Evolutionary conservation across 1,139 yeast species (phyloP).

Genomic region (Lodderomyces metapsilosis): DNA sequence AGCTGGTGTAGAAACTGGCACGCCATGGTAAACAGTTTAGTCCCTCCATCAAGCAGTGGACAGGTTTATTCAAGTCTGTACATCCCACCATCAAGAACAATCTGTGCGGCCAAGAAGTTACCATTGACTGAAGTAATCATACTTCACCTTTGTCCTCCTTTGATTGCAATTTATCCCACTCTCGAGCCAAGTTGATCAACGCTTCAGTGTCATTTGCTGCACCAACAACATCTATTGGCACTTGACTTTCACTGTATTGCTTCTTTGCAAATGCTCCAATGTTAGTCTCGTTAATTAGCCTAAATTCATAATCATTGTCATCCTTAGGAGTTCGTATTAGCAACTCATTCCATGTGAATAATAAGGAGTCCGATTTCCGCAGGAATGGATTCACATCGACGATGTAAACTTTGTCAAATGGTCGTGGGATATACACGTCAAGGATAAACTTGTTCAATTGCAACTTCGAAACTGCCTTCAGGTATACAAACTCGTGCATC

Average conservation of each 20-base stretch:
- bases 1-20: too few species aligned
- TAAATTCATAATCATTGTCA: slow-evolving; percentile 29
- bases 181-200: slow-evolving; percentile 62
- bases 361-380: slow-evolving; percentile 68
- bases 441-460: slow-evolving; percentile 46
- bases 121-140: too few species aligned
- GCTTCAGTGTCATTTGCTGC: slow-evolving; percentile 67
- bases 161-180: slow-evolving; percentile 38
- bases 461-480: slow-evolving; percentile 31
- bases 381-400: slow-evolving; percentile 87
- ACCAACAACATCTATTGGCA: slow-evolving; percentile 86
- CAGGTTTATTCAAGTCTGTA: too few species aligned
- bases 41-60: too few species aligned
- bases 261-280: slow-evolving; percentile 73
- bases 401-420: slow-evolving; percentile 61
- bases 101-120: too few species aligned
- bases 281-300: slow-evolving; percentile 67
- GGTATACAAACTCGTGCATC: slow-evolving; percentile 56
- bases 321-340: slow-evolving; percentile 21
- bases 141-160: too few species aligned
- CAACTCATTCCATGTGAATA: slow-evolving; percentile 86
- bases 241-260: slow-evolving; percentile 87
- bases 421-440: slow-evolving; percentile 81
- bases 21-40: too few species aligned
- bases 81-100: too few species aligned